phyloP scores from a whole-genome alignment of 2,329 filamentous ascomycete genomes.

The Aspergillus carbonarius region DNA sequence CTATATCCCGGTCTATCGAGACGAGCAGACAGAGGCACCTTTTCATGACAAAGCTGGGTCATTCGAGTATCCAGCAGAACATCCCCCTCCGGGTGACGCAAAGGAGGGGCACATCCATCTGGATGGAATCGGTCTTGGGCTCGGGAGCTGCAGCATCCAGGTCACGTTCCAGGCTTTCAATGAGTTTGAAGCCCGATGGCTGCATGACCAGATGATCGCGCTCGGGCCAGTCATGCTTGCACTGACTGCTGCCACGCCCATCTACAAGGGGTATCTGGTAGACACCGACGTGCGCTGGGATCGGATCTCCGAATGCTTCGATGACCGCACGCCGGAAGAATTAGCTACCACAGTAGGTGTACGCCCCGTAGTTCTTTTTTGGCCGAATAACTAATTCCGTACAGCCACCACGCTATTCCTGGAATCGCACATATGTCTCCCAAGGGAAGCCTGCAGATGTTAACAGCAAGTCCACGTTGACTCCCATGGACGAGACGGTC shows the following conservation, averaged over 20 bases:
- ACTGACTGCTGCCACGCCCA: conserved; percentile 21
- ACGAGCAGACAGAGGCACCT: not conserved
- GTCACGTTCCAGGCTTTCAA: conserved; percentile 19
- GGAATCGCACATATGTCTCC: conserved; percentile 71
- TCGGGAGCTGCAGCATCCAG: conserved; percentile 19
- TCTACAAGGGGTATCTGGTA: conserved; percentile 19
- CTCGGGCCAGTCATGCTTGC: conserved; percentile 19
- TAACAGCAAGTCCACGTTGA: not conserved
- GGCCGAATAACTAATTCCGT: not conserved
- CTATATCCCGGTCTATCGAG: not conserved
- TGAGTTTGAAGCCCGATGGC: conserved; percentile 17
- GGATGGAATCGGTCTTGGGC: conserved; percentile 13
- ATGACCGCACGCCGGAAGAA: conserved; percentile 14
- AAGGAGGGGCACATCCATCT: conserved; percentile 11
- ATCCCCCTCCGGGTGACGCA: not conserved
- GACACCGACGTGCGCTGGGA: conserved; percentile 22
- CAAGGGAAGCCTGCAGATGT: conserved; percentile 53
- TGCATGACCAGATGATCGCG: conserved; percentile 21
- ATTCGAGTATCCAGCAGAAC: not conserved
- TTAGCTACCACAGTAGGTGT: not conserved
- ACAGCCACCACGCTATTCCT: conserved; percentile 2
- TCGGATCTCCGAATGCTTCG: conserved; percentile 10
- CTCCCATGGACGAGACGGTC: conserved; percentile 3
- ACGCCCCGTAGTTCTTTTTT: not conserved
- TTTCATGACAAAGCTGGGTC: not conserved